Conservation (phyloP, 208 protist species). For the Histomonas meleagridis region DNA sequence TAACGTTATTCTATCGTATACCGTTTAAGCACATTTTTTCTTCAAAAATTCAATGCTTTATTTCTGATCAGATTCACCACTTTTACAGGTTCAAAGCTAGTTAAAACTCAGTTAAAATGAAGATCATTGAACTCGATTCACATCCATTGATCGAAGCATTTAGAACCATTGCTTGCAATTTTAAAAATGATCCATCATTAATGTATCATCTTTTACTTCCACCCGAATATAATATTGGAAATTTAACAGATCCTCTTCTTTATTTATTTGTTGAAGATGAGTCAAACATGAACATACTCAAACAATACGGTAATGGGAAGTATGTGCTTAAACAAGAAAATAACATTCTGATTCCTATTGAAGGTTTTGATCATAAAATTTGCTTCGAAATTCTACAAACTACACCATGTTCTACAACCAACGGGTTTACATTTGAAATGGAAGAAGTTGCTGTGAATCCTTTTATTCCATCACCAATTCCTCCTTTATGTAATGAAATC, state of each 20-base stretch:
- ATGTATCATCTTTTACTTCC: background rate
- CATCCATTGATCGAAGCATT: slow-evolving; percentile 9
- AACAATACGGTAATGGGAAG: background rate
- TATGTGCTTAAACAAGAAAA: background rate
- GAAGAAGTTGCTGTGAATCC: slow-evolving; percentile 3
- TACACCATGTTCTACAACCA: background rate
- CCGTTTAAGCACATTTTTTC: too few relatives aligned
- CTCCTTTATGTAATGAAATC: slow-evolving; percentile 1
- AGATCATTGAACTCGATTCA: background rate
- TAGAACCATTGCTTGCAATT: background rate
- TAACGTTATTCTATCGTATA: too few relatives aligned
- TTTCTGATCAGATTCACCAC: too few relatives aligned
- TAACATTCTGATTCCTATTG: background rate
- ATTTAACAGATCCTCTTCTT: background rate
- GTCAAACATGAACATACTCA: background rate
- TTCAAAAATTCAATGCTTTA: too few relatives aligned
- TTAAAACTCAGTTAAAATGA: too few relatives aligned
- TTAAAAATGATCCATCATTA: background rate
- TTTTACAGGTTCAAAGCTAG: too few relatives aligned
- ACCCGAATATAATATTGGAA: background rate
- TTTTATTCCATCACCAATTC: slow-evolving; percentile 17
- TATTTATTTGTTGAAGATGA: background rate
- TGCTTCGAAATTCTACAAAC: background rate
- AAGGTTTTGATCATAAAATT: background rate
- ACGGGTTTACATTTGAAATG: slow-evolving; percentile 6